These are phyloP conservation scores for Spathaspora gorwiae DNA, from an alignment of 805 yeast genomes.

Conservation along the genomic window DNA sequence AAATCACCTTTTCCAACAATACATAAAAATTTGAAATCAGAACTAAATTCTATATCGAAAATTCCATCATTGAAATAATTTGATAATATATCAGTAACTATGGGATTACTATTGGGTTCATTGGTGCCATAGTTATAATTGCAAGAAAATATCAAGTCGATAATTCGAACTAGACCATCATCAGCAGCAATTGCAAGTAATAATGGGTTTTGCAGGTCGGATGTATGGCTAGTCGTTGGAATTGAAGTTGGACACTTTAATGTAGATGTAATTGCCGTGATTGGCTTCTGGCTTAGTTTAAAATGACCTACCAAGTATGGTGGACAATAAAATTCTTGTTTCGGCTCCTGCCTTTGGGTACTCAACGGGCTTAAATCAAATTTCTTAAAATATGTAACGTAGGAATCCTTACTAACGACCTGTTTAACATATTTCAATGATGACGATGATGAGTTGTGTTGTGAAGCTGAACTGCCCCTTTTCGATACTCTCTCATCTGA, in stretches of 20 bases:
- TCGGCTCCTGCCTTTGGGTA: neutral
- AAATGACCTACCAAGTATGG: constrained; percentile 48
- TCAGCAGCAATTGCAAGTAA: constrained; percentile 52
- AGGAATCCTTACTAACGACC: constrained; percentile 23
- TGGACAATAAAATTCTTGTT: constrained; percentile 6
- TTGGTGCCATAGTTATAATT: constrained; percentile 21
- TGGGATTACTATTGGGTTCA: constrained; percentile 15
- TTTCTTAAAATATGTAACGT: constrained; percentile 32
- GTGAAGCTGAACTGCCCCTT: neutral
- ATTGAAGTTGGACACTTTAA: constrained; percentile 13
- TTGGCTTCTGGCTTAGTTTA: constrained; percentile 54
- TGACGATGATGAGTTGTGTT: neutral
- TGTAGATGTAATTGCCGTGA: constrained; percentile 43
- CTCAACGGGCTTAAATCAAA: constrained; percentile 31
- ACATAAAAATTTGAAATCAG: constrained; percentile 44
- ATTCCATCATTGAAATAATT: constrained; percentile 64
- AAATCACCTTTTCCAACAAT: constrained; percentile 54
- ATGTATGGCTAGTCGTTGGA: constrained; percentile 2
- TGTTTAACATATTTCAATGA: constrained; percentile 11
- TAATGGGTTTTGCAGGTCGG: constrained; percentile 21
- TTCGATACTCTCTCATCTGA: constrained; percentile 3
- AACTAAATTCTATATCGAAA: constrained; percentile 43
- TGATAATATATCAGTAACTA: constrained; percentile 50
- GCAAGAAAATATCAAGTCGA: constrained; percentile 43
- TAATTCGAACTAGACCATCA: constrained; percentile 59